Conservation (phyloP, 345 rosid species). For the Aegle marmelos region DNA sequence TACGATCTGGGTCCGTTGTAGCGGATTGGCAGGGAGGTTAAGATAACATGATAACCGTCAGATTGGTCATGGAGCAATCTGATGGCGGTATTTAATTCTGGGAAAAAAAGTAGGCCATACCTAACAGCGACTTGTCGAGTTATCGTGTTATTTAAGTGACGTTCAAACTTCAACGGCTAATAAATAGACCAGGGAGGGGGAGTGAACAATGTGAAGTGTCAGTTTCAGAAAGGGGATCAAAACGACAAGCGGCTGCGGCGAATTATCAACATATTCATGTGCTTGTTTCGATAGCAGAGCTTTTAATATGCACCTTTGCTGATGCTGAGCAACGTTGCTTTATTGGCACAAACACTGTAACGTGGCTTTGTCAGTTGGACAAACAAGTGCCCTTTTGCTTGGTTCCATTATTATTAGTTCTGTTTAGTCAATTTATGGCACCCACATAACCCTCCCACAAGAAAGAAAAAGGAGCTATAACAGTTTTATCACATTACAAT, state of each 20-base stretch:
- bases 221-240: not conserved
- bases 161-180: not conserved
- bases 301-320: no score
- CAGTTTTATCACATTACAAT: no score
- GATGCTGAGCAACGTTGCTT: not conserved
- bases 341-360: not conserved
- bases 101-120: not conserved
- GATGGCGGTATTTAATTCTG: not conserved
- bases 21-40: not conserved
- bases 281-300: not conserved
- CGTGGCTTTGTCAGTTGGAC: not conserved
- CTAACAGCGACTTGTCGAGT: not conserved
- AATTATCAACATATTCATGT: not conserved
- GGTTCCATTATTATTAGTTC: not conserved
- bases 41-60: not conserved
- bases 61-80: not conserved
- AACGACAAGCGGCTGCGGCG: not conserved
- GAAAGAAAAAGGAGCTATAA: no score
- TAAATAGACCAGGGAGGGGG: no score
- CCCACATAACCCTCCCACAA: not conserved
- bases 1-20: not conserved
- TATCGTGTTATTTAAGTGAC: not conserved
- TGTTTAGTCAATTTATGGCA: not conserved
- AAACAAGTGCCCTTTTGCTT: not conserved
- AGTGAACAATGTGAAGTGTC: not conserved